phyloP scores from a whole-genome alignment of 306 rosid genomes.

The Erythrophleum fordii region DNA sequence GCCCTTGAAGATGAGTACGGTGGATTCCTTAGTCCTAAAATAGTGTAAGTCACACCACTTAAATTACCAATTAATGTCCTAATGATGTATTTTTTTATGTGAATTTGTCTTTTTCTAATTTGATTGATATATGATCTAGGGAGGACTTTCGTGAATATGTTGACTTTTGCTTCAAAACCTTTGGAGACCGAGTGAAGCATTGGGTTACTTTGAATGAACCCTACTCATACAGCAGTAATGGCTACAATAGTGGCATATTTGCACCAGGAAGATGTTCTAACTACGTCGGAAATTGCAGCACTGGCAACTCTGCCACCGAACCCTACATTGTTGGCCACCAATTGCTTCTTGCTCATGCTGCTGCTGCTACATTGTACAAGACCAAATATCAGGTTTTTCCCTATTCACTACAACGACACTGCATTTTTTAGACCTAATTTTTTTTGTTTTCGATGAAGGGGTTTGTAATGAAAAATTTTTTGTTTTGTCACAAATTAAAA shows the following conservation, averaged over 20 bases:
- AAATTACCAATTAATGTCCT: no score
- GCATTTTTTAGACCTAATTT: no score
- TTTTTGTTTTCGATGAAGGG: no score
- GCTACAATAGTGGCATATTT: constrained; percentile 49
- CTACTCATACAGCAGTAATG: neutral
- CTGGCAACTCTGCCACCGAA: constrained; percentile 57
- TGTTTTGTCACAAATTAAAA: no score
- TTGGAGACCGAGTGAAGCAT: constrained; percentile 59
- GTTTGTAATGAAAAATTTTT: no score
- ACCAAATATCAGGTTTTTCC: constrained; percentile 48
- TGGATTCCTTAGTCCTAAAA: constrained; percentile 40
- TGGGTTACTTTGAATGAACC: constrained; percentile 70
- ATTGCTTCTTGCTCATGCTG: constrained; percentile 53
- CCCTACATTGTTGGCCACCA: constrained; percentile 59
- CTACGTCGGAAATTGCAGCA: constrained; percentile 33
- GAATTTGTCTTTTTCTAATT: no score
- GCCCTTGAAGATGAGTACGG: constrained; percentile 51
- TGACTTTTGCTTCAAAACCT: constrained; percentile 48
- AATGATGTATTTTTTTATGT: no score
- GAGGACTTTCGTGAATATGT: constrained; percentile 43
- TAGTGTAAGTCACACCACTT: constrained; percentile 25
- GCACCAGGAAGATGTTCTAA: constrained; percentile 67
- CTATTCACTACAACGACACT: no score
- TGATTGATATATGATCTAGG: constrained; percentile 31
- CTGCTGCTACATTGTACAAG: constrained; percentile 46